Conservation (phyloP, 2,329 filamentous ascomycete genomes). For the Lasiodiplodia theobromae region DNA sequence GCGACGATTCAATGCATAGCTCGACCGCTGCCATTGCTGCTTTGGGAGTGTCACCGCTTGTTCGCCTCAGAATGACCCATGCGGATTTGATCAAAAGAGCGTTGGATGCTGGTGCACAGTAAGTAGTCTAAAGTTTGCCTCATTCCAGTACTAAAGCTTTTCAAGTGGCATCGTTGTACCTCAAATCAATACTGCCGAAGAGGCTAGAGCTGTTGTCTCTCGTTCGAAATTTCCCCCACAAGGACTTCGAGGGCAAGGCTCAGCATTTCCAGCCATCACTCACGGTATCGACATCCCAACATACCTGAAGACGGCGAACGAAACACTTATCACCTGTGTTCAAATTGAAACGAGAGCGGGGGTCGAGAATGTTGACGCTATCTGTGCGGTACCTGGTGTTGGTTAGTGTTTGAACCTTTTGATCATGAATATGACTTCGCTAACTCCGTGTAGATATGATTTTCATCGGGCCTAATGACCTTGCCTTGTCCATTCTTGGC, state of each 20-base stretch:
- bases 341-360: conserved; percentile 73
- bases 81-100: conserved; percentile 62
- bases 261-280: conserved; percentile 59
- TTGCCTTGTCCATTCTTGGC: conserved; percentile 63
- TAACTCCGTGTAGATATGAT: conserved; percentile 58
- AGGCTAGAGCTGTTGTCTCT: conserved; percentile 50
- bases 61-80: conserved; percentile 59
- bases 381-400: conserved; percentile 66
- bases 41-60: conserved; percentile 62
- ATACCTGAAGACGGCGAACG: conserved; percentile 65
- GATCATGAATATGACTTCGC: background rate
- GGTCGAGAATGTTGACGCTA: conserved; percentile 66
- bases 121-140: background rate
- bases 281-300: conserved; percentile 58
- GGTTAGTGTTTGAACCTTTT: background rate
- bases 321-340: conserved; percentile 67
- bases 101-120: conserved; percentile 63
- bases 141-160: background rate
- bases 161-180: conserved; percentile 61
- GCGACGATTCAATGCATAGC: conserved; percentile 65
- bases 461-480: conserved; percentile 71
- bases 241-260: conserved; percentile 63
- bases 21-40: conserved; percentile 64
- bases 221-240: conserved; percentile 65
- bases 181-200: conserved; percentile 62